These are phyloP conservation scores for Anacardium occidentale DNA, from an alignment of 345 rosid species.

Conservation along the genomic window DNA sequence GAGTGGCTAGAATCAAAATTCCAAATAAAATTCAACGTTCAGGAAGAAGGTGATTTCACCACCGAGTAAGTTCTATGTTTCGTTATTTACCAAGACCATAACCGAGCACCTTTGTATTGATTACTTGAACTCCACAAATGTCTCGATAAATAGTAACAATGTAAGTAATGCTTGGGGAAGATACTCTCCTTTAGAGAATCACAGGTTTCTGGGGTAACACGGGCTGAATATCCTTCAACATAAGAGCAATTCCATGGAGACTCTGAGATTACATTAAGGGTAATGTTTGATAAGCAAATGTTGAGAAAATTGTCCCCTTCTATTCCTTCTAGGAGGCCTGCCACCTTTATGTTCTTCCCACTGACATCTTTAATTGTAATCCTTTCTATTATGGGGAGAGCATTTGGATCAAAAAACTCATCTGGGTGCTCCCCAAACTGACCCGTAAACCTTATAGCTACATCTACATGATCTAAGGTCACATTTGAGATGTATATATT, in stretches of 20 bases:
- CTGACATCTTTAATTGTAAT: slow-evolving; percentile 65
- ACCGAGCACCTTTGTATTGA: slow-evolving; percentile 49
- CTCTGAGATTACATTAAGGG: slow-evolving; percentile 41
- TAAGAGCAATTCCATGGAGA: slow-evolving; percentile 80
- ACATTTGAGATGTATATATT: slow-evolving; percentile 64
- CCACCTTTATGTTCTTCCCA: slow-evolving; percentile 63
- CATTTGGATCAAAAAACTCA: slow-evolving; percentile 59
- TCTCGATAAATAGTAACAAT: slow-evolving; percentile 61
- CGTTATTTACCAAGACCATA: slow-evolving; percentile 62
- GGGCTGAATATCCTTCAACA: slow-evolving; percentile 72
- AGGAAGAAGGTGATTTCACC: slow-evolving; percentile 24
- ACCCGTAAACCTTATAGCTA: slow-evolving; percentile 69
- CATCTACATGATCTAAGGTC: slow-evolving; percentile 53
- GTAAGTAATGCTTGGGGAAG: slow-evolving; percentile 56
- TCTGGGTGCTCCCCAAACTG: slow-evolving; percentile 90
- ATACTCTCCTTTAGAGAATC: slow-evolving; percentile 54
- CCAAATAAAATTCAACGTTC: slow-evolving; percentile 25
- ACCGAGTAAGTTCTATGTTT: slow-evolving; percentile 29
- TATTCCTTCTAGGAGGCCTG: slow-evolving; percentile 85
- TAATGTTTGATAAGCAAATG: slow-evolving; percentile 74
- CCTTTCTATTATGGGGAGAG: slow-evolving; percentile 65
- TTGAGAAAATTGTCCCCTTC: slow-evolving; percentile 64
- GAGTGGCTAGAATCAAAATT: slow-evolving; percentile 46
- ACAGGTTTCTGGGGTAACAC: slow-evolving; percentile 74
- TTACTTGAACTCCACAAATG: slow-evolving; percentile 37